Conservation (phyloP, 208 protist genomes). For the Blastocrithidia nonstop region DNA sequence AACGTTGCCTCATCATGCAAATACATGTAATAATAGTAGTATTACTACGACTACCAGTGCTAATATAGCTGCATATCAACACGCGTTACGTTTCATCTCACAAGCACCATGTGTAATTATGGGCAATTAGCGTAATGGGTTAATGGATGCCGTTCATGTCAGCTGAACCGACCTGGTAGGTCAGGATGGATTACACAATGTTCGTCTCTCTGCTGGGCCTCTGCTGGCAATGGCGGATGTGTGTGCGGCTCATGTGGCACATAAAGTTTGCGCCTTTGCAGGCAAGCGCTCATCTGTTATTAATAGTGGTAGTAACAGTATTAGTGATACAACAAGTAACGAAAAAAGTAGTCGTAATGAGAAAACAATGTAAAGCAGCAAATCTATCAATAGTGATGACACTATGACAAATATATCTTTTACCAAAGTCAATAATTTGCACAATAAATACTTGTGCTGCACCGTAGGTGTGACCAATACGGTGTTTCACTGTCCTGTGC, state of each 20-base stretch:
- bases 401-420: too few relatives aligned
- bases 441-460: slow-evolving; percentile 25
- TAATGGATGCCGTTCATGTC: slow-evolving; percentile 24
- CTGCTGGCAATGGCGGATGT: slow-evolving; percentile 78
- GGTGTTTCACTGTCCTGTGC: slow-evolving; percentile 58
- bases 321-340: background rate
- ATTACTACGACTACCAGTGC: background rate
- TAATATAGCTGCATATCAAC: background rate
- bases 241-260: slow-evolving; percentile 53
- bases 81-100: background rate
- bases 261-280: too few relatives aligned
- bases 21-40: background rate
- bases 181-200: slow-evolving; percentile 13
- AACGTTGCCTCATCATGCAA: too few relatives aligned
- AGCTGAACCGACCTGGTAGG: slow-evolving; percentile 72
- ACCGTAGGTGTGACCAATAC: slow-evolving; percentile 79
- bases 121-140: slow-evolving; percentile 40
- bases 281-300: background rate
- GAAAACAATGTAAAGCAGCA: background rate
- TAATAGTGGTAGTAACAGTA: slow-evolving; percentile 4
- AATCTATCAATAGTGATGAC: too few relatives aligned
- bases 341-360: background rate
- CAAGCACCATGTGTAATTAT: slow-evolving; percentile 14
- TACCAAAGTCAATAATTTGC: too few relatives aligned
- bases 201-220: slow-evolving; percentile 58